A percentile compares a stretch with the other conserved stretches of the same genome.
phyloP scores from a whole-genome alignment of 2,329 filamentous ascomycete genomes.

The Phyllosticta ampelicida region DNA sequence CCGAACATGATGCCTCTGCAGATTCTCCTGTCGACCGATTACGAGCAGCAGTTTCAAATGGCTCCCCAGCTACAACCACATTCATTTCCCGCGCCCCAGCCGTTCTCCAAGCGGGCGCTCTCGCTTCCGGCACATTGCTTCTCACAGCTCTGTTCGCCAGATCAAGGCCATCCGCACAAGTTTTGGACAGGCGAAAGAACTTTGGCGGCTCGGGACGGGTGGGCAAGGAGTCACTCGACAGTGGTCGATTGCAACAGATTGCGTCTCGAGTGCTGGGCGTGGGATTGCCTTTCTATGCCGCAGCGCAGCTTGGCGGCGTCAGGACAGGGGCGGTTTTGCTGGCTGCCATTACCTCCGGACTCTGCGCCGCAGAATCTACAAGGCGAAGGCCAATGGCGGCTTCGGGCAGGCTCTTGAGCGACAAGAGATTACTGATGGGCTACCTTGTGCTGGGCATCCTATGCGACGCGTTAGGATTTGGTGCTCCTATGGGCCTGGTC shows the following conservation, averaged over 20 bases:
- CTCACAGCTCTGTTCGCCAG: conserved; percentile 33
- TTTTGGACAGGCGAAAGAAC: conserved; percentile 27
- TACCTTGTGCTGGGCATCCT: conserved; percentile 25
- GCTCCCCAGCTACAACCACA: background rate
- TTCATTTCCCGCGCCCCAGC: background rate
- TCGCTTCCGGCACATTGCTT: conserved; percentile 37
- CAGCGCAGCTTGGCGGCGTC: conserved; percentile 44
- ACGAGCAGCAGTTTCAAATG: conserved; percentile 3
- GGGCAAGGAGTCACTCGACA: background rate
- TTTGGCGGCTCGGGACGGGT: conserved; percentile 7
- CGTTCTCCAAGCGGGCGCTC: conserved; percentile 33
- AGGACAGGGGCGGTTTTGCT: conserved; percentile 43
- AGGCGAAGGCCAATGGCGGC: conserved; percentile 12
- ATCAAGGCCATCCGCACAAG: conserved; percentile 20
- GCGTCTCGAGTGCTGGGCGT: conserved; percentile 31
- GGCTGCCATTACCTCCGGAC: conserved; percentile 34
- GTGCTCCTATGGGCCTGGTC: conserved; percentile 9
- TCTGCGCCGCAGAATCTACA: conserved; percentile 21
- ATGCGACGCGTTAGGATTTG: conserved; percentile 22
- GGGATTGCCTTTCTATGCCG: conserved; percentile 45
- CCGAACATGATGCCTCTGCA: background rate
- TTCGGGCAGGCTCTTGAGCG: conserved; percentile 21
- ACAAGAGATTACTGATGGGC: conserved; percentile 25
- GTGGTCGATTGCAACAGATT: conserved; percentile 12
- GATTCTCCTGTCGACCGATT: conserved; percentile 7